These are phyloP conservation scores for Neopestalotiopsis clavispora DNA, from an alignment of 2,329 filamentous ascomycete genomes.

Conservation along the genomic window DNA sequence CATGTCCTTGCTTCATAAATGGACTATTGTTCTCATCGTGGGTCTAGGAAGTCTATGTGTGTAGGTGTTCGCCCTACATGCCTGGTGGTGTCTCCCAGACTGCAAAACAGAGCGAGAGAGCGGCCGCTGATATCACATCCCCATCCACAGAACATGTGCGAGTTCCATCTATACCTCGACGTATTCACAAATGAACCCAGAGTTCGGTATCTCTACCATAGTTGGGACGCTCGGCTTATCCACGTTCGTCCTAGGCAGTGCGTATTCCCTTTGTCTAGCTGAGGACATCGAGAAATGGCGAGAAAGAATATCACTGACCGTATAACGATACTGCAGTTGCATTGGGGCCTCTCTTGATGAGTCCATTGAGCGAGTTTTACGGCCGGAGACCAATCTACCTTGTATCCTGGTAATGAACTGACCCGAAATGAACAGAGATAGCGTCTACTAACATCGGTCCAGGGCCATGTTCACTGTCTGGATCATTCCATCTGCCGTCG, in stretches of 20 bases:
- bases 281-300: too few relatives aligned
- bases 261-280: constrained; percentile 36
- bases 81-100: background rate
- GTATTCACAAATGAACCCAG: constrained; percentile 75
- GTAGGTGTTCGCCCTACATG: constrained; percentile 57
- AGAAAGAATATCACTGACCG: background rate
- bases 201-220: constrained; percentile 73
- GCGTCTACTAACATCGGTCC: background rate
- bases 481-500: constrained; percentile 81
- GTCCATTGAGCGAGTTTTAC: constrained; percentile 77
- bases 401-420: constrained; percentile 58
- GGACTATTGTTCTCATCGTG: constrained; percentile 79
- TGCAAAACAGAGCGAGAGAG: constrained; percentile 15
- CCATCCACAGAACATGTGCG: constrained; percentile 68
- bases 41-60: constrained; percentile 79
- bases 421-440: too few relatives aligned
- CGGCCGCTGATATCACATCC: background rate
- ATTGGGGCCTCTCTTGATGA: constrained; percentile 67
- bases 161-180: constrained; percentile 90
- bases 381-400: constrained; percentile 84
- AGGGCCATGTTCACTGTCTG: constrained; percentile 73
- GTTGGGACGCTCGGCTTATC: constrained; percentile 83
- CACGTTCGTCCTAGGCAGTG: constrained; percentile 80
- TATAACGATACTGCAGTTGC: constrained; percentile 38
- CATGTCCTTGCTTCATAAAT: constrained; percentile 70